phyloP scores from a whole-genome alignment of 1,139 yeast genomes.

The Geotrichum fermentans region DNA sequence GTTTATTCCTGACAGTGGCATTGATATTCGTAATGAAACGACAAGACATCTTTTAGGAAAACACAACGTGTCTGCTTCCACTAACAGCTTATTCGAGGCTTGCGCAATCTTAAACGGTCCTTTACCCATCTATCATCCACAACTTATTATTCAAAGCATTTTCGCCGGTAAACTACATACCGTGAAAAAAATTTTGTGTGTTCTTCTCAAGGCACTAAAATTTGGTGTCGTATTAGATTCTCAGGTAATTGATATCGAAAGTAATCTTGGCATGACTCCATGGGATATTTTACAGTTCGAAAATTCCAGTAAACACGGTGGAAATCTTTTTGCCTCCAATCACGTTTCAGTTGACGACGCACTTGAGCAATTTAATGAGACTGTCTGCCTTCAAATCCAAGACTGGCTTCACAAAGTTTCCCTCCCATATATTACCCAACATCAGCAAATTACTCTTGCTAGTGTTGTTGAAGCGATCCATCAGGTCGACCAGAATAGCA shows the following conservation, averaged over 20 bases:
- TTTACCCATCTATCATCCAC: slow-evolving; percentile 88
- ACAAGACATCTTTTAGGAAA: slow-evolving; percentile 40
- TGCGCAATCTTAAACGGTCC: slow-evolving; percentile 83
- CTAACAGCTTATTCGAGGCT: slow-evolving; percentile 55
- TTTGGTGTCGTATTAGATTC: slow-evolving; percentile 41
- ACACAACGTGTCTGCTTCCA: slow-evolving; percentile 30
- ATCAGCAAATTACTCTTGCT: slow-evolving; percentile 80
- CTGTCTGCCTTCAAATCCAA: slow-evolving; percentile 48
- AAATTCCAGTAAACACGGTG: background rate
- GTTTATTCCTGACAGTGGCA: slow-evolving; percentile 68
- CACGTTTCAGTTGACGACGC: slow-evolving; percentile 36
- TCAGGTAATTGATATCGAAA: slow-evolving; percentile 30
- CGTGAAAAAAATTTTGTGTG: slow-evolving; percentile 55
- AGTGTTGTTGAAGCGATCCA: slow-evolving; percentile 62
- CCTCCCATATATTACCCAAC: slow-evolving; percentile 79
- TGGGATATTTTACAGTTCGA: slow-evolving; percentile 15
- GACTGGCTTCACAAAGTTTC: slow-evolving; percentile 61
- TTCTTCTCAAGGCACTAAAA: slow-evolving; percentile 50
- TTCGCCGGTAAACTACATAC: slow-evolving; percentile 56
- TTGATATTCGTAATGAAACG: slow-evolving; percentile 52
- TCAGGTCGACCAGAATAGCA: slow-evolving; percentile 48
- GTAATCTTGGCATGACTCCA: slow-evolving; percentile 25
- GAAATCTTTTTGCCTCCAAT: slow-evolving; percentile 16
- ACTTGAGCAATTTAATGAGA: slow-evolving; percentile 43
- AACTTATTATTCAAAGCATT: slow-evolving; percentile 70